Evolutionary conservation across 805 yeast genomes (phyloP), one percentile per base, ranked within the genome.

Genomic region (Metschnikowia matae): DNA sequence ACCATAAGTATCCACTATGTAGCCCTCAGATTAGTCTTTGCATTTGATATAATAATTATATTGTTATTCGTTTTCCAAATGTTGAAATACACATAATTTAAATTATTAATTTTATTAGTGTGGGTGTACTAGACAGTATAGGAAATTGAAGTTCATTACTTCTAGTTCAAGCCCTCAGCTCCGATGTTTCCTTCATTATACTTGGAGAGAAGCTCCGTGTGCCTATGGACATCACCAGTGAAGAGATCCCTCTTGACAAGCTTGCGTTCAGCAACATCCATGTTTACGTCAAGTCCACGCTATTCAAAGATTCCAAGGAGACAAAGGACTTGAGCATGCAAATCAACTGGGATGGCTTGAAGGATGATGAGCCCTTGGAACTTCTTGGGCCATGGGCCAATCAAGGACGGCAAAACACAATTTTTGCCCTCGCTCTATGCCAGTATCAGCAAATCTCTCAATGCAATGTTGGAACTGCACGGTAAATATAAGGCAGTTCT

Each of bases 311-410:
- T 11, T 54, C 42, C 37, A 43, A 41, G 1, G 63, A 58, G 8
- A 48, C 54, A 2, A 61, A 57, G 17, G 57, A 54, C 26, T 20
- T 58, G 8, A 51, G 54, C 6, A 58, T 65, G 2, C 66, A 58
- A 41, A 59, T 59, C 3, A 63, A 62, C 48, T 73, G 77, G 77
- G 64, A 68, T 20, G 54, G 46, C 6, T 50, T 67, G 40, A 73
- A 73, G 51, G 78, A 73, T 51, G 78, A 73, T 44, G 74, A 70
- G 50, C 64, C 71, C 1, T 53, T 73, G 38, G 59, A 60, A 23
- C 43, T 72, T 31, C 47, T 54, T 4, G 52, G 51, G n/a, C n/a
- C n/a, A n/a, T n/a, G n/a, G n/a, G 1, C 47, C 61, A 4, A 54
- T 55, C 1, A 49, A 48, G n/a, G 38, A 46, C 1, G 54, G 46